Evolutionary conservation across 768 basidiomycete species (phyloP), one percentile per base, ranked within the genome.

Genomic region (Candolleomyces eurysporus): DNA sequence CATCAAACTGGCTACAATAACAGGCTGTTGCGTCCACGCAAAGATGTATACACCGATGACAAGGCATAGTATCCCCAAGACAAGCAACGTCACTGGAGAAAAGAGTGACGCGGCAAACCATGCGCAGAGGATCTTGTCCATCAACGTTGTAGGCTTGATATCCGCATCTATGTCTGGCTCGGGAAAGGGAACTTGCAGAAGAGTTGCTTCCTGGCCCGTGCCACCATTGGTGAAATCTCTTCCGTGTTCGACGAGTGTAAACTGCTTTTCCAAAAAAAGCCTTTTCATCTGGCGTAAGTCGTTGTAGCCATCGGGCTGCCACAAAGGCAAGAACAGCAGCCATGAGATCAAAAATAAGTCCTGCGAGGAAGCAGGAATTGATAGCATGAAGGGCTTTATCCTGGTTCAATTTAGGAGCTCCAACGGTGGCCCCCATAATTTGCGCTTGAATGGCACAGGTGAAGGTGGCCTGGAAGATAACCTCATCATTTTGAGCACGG

Each of bases 21-120:
- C 31, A 19, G 43, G 40, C 26, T 64, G 63, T 32, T 64, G 60
- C 26, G 61, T 58, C 63, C 63, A 64, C 14, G 52, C 57, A 36
- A 42, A 59, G 4, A 57, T 45, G 21, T 52, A 62, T 10, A 64
- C 19, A 4, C 63, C 61, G 5, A 16, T 16, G 8, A 62, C 30
- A 49, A 64, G 58, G 57, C 60, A 64, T 5, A 56, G 5, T 8
- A 64, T 39, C 9, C 63, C 63, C 13, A 62, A 4, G 16, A 59
- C 57, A 42, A 64, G 61, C 40, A 64, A 26, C 4, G 61, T 61
- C 61, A 64, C 58, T 9, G 61, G 57, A 5, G 36, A 19, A 43
- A 64, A 64, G 9, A 64, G 51, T 2, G 60, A 64, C 10, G 43
- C 22, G 7, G 32, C 60, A 14, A 64, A 31, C 61, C 39, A 61